A percentile compares a stretch with the other conserved stretches of the same genome.
phyloP scores from a whole-genome alignment of 371 early-diverging fungal species.

The Basidiobolus meristosporus region DNA sequence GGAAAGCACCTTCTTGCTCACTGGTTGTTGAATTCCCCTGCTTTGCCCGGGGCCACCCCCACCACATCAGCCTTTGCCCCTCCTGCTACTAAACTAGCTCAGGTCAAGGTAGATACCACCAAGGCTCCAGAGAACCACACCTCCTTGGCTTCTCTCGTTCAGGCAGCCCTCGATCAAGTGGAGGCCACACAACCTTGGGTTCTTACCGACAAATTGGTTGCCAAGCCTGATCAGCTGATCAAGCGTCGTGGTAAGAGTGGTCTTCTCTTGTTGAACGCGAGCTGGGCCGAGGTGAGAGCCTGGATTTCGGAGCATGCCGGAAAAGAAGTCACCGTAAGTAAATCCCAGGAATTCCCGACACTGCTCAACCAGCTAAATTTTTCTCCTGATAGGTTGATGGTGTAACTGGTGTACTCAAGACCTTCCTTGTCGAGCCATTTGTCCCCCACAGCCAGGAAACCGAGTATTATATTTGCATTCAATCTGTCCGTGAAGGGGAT shows the following conservation, averaged over 20 bases:
- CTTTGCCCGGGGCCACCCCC: constrained; percentile 9
- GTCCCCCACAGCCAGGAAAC: constrained; percentile 77
- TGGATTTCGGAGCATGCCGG: constrained; percentile 85
- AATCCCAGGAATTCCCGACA: neutral
- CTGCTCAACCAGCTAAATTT: neutral
- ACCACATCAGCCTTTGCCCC: constrained; percentile 34
- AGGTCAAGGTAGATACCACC: constrained; percentile 49
- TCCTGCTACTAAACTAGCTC: constrained; percentile 58
- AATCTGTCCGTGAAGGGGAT: constrained; percentile 88
- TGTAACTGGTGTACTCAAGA: constrained; percentile 73
- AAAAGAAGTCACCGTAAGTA: constrained; percentile 52
- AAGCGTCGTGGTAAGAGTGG: constrained; percentile 94
- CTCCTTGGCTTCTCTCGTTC: constrained; percentile 5
- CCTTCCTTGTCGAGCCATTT: constrained; percentile 92
- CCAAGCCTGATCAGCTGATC: constrained; percentile 94
- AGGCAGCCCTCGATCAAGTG: constrained; percentile 21
- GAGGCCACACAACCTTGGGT: constrained; percentile 79
- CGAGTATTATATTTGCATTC: constrained; percentile 93
- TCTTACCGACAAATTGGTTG: constrained; percentile 62
- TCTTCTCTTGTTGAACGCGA: constrained; percentile 71
- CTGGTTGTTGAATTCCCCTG: constrained; percentile 63
- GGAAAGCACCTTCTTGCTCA: constrained; percentile 86
- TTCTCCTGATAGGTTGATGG: constrained; percentile 41
- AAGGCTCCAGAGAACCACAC: constrained; percentile 18
- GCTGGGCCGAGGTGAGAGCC: constrained; percentile 64